Percentiles rank a stretch among this genome's conserved stretches.
These are phyloP conservation scores for Thyridium curvatum DNA, from an alignment of 2,329 filamentous ascomycete species.

Conservation along the genomic window DNA sequence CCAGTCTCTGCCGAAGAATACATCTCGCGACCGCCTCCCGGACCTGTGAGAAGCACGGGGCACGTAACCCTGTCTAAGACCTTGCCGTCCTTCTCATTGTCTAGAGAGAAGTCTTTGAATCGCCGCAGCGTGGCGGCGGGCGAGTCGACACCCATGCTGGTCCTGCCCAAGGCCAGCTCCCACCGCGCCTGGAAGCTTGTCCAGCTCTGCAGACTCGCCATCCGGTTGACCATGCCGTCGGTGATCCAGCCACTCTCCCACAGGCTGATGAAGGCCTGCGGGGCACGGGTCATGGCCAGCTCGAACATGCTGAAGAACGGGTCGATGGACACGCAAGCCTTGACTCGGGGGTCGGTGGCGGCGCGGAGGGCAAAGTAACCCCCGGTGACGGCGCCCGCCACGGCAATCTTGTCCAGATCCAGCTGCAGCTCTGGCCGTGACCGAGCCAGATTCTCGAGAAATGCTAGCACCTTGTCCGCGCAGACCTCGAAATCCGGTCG, in stretches of 20 bases:
- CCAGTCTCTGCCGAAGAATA: constrained; percentile 1
- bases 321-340: constrained; percentile 9
- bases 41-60: constrained; percentile 5
- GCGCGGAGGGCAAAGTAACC: constrained; percentile 9
- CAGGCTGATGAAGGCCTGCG: constrained; percentile 13
- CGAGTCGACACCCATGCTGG: constrained; percentile 1
- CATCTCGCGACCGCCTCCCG: constrained; percentile 1
- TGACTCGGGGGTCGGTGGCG: constrained; percentile 5
- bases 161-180: constrained; percentile 4
- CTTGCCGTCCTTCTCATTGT: not conserved
- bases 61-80: constrained; percentile 1
- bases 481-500: constrained; percentile 21
- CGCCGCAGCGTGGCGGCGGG: not conserved
- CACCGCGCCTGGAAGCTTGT: constrained; percentile 8
- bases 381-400: constrained; percentile 9
- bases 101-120: not conserved
- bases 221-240: constrained; percentile 17
- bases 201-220: constrained; percentile 6
- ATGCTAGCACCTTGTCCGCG: constrained; percentile 12
- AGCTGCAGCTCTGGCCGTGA: constrained; percentile 11
- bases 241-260: constrained; percentile 19
- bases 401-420: constrained; percentile 15
- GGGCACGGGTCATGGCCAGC: constrained; percentile 12
- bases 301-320: constrained; percentile 13
- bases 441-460: constrained; percentile 7